These are phyloP conservation scores for Apiotrichum domesticum DNA, from an alignment of 1,284 basidiomycete species.

Conservation along the genomic window DNA sequence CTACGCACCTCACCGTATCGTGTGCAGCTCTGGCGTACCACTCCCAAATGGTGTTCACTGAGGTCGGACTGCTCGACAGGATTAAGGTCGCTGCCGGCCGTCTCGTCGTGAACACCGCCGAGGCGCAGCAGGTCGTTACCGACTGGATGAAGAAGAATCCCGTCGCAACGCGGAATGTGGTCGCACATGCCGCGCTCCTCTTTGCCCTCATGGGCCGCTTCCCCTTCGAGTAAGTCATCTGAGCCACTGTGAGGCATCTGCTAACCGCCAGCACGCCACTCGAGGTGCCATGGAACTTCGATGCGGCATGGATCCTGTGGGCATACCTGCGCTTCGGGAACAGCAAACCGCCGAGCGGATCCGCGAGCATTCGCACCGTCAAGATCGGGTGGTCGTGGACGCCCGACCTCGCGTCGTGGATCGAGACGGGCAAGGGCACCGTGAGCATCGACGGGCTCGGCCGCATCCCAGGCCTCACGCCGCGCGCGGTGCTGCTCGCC, in stretches of 20 bases:
- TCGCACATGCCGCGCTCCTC: slow-evolving; percentile 22
- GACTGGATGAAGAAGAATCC: slow-evolving; percentile 13
- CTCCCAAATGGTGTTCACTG: slow-evolving; percentile 18
- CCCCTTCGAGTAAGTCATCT: slow-evolving; percentile 17
- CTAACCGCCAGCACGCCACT: slow-evolving; percentile 15
- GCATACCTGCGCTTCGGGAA: slow-evolving; percentile 9
- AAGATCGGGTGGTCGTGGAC: slow-evolving; percentile 16
- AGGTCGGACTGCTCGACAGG: slow-evolving; percentile 14
- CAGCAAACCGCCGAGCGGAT: not conserved
- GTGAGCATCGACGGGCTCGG: slow-evolving; percentile 17
- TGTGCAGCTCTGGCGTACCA: slow-evolving; percentile 24
- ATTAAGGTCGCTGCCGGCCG: slow-evolving; percentile 23
- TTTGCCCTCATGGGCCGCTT: slow-evolving; percentile 15
- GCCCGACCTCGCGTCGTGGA: slow-evolving; percentile 16
- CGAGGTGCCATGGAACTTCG: slow-evolving; percentile 23
- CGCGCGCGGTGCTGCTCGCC: slow-evolving; percentile 7
- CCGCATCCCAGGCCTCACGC: slow-evolving; percentile 3
- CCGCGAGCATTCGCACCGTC: not conserved
- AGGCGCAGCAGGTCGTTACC: not conserved
- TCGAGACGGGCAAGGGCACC: slow-evolving; percentile 13
- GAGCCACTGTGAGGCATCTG: not conserved
- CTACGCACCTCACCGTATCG: slow-evolving; percentile 16
- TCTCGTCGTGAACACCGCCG: not conserved
- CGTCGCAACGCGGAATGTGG: slow-evolving; percentile 7
- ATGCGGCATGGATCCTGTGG: slow-evolving; percentile 24